phyloP scores from a whole-genome alignment of 441 rosid species.

The Francoa sonchifolia region DNA sequence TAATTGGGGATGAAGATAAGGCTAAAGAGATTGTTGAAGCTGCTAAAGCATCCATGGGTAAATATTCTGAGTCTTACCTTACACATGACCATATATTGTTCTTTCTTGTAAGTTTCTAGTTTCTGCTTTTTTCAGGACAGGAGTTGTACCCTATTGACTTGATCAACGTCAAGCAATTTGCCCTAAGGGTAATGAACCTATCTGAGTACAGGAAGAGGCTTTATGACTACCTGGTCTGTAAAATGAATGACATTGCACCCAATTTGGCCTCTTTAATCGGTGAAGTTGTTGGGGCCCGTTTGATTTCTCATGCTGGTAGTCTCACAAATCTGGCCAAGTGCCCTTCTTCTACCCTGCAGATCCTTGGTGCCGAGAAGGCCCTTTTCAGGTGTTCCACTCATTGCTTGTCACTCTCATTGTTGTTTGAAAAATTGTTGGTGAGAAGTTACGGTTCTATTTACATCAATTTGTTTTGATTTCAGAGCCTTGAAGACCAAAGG shows the following conservation, averaged over 20 bases:
- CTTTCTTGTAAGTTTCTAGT: not conserved
- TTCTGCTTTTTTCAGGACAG: slow-evolving; percentile 42
- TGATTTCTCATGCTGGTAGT: slow-evolving; percentile 98
- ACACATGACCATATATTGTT: not conserved
- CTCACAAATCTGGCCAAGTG: slow-evolving; percentile 94
- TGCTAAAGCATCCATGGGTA: slow-evolving; percentile 98
- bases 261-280: slow-evolving; percentile 92
- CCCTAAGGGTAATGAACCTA: slow-evolving; percentile 80
- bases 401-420: not conserved
- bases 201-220: slow-evolving; percentile 86
- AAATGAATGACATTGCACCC: slow-evolving; percentile 92
- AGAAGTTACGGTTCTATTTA: slow-evolving; percentile 1
- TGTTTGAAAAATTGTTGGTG: not conserved
- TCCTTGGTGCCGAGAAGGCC: slow-evolving; percentile 96
- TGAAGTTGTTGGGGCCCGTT: slow-evolving; percentile 85
- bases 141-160: slow-evolving; percentile 80
- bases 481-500: slow-evolving; percentile 91
- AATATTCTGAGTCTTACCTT: slow-evolving; percentile 1
- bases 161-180: slow-evolving; percentile 71
- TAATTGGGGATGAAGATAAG: slow-evolving; percentile 87
- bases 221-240: slow-evolving; percentile 73
- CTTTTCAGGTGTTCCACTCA: slow-evolving; percentile 56
- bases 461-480: slow-evolving; percentile 5
- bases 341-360: slow-evolving; percentile 97
- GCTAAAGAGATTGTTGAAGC: slow-evolving; percentile 89